phyloP scores from a whole-genome alignment of 2,329 filamentous ascomycete species.

The Drechslera avenae region DNA sequence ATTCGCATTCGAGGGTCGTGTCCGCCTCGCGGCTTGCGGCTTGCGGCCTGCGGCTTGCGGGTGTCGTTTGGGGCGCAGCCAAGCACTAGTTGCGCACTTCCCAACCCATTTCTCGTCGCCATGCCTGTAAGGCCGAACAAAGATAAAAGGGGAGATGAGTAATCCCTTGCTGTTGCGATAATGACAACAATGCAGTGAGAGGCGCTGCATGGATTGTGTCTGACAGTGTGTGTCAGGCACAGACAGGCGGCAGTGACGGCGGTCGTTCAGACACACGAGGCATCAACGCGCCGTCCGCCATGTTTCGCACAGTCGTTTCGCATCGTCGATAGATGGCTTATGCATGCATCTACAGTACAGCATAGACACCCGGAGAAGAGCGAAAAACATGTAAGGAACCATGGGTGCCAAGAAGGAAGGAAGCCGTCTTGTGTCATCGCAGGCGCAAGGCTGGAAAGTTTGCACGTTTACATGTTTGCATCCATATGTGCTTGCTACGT shows the following conservation, averaged over 20 bases:
- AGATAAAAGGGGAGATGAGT: background rate
- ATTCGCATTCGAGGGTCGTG: slow-evolving; percentile 30
- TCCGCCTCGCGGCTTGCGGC: slow-evolving; percentile 33
- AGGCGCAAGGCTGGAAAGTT: slow-evolving; percentile 16
- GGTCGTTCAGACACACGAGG: slow-evolving; percentile 1
- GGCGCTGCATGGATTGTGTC: no score
- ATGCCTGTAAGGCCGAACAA: slow-evolving; percentile 17
- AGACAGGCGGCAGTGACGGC: background rate
- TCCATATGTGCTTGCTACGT: slow-evolving; percentile 21
- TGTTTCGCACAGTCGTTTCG: background rate
- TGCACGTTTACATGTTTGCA: no score
- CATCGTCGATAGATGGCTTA: no score
- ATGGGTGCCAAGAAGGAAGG: slow-evolving; percentile 5
- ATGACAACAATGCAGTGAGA: background rate
- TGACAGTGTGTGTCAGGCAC: background rate
- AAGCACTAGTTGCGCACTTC: slow-evolving; percentile 1
- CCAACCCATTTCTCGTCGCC: slow-evolving; percentile 7
- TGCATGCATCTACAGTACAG: no score
- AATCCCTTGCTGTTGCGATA: no score
- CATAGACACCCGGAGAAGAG: no score
- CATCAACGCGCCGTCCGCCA: background rate
- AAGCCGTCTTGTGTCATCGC: slow-evolving; percentile 2
- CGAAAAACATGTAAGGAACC: background rate
- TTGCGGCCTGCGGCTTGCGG: slow-evolving; percentile 31
- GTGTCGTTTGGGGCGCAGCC: slow-evolving; percentile 26